Conservation (phyloP, 2,329 filamentous ascomycete genomes). For the Aspergillus uvarum region DNA sequence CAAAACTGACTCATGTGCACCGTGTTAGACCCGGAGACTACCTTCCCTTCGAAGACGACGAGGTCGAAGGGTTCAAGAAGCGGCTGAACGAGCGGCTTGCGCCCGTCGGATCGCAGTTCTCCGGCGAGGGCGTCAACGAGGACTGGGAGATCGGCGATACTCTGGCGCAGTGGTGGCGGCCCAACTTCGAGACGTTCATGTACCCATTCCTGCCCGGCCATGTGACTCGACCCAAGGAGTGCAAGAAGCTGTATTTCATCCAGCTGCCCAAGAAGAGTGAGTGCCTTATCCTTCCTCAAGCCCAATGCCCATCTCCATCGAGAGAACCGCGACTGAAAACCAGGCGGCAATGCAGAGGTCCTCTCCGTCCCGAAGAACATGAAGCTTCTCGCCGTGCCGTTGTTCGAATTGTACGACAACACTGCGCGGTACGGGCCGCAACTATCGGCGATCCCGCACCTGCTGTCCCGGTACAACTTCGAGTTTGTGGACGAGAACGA, state of each 20-base stretch:
- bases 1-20: slow-evolving; percentile 3
- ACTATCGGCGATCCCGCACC: slow-evolving; percentile 90
- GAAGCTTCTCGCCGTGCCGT: slow-evolving; percentile 94
- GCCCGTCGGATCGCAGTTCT: slow-evolving; percentile 77
- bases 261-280: slow-evolving; percentile 87
- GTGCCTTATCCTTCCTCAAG: slow-evolving; percentile 35
- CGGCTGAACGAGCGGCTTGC: slow-evolving; percentile 91
- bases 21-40: slow-evolving; percentile 77
- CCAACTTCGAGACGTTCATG: slow-evolving; percentile 99
- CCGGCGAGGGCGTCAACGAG: slow-evolving; percentile 82
- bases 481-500: slow-evolving; percentile 95
- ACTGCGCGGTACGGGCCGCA: slow-evolving; percentile 92
- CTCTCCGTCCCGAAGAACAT: slow-evolving; percentile 98
- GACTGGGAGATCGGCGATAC: slow-evolving; percentile 96
- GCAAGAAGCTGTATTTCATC: slow-evolving; percentile 98
- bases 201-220: slow-evolving; percentile 97
- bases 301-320: background rate
- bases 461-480: slow-evolving; percentile 94
- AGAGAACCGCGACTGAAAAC: background rate
- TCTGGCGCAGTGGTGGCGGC: slow-evolving; percentile 96
- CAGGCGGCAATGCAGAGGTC: slow-evolving; percentile 62
- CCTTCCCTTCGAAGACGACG: slow-evolving; percentile 79
- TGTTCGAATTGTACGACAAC: slow-evolving; percentile 98
- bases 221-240: slow-evolving; percentile 94
- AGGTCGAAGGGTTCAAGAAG: slow-evolving; percentile 90